Evolutionary conservation across 257 asterid species (phyloP), one percentile per base, ranked within the genome.

Genomic region (Solanum phureja): DNA sequence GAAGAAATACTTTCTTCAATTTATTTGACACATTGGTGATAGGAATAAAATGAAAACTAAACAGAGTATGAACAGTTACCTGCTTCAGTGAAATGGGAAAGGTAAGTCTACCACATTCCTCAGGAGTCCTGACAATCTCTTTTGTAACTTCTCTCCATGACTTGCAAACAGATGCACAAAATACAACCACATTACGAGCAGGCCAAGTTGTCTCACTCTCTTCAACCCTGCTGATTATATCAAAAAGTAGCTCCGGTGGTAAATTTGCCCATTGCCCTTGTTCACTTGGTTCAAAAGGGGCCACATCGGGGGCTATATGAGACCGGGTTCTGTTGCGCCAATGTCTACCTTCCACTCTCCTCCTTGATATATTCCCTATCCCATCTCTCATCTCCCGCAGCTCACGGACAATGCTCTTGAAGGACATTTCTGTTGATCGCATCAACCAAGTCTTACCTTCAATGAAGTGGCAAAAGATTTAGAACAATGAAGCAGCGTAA

Each of bases 131-230:
- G 89, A 96, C 99, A 79, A 94, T 94, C 90, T 94, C 99, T 94
- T 95, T 94, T 38, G 99, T 95, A 85, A 95, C 86, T 81, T 92
- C 95, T 86, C 99, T 95, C 99, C 99, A 96, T 66, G 97, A 91
- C 90, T 93, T 94, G 92, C 99, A 96, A 88, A 96, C 98, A 4
- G 97, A 91, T 18, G 98, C 99, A 90, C 99, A 96, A 87, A 91
- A 95, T 85, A 95, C 91, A 35, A 96, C 98, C 29, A 91, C 98
- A 1, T 90, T 91, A 86, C 99, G 93, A 14, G 95, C 96, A 49
- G 99, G 99, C 98, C 98, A 96, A 23, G 94, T 92, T 13, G 96
- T 92, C 90, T 94, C 99, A 38, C 95, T 94, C 96, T 94, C 96
- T 88, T 96, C 98, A 34, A 96, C 95, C 87, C 99, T 92, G 73